Base-by-base conservation (phyloP, 441 rosid genomes). In the Bocquillonia castaneifolia region DNA sequence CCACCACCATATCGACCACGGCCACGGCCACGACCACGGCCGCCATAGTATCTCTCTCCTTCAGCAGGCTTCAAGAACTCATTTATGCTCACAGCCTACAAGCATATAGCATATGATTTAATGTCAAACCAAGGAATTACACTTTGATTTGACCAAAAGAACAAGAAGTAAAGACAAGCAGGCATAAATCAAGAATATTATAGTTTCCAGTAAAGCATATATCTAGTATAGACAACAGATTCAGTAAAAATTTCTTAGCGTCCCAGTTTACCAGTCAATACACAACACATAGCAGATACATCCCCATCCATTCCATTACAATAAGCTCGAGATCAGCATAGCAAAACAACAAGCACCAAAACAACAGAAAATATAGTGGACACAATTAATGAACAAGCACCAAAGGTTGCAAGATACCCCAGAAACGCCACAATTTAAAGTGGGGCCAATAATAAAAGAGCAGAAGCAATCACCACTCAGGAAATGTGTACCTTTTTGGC, bases 61-160 rank as follows among this genome's bases (percentile, higher is more conserved):
- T 87, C 91, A 59, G 87, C 88, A 59, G 97, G 97, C 86, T 87
- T 94, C 82, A 92, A 78, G 75, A 92, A 95, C 80, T 90, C 97
- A 31, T 82, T 90, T 47, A 95, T 89, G 88, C 84, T 90, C 39
- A 92, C 79, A 71, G 95, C 69, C 99, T 95, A 74, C 75, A 77
- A 52, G 51, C 59, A 78, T 39, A 65, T 29, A 58, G 47, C 13
- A 55, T 22, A 6, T 1, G 29, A 3, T 9, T 59, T 22, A 42
- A 6, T 10, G 1, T 17, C 39, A 14, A 23, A 54, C n/a, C 44
- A 8, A 18, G 17, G 31, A 51, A 10, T n/a, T n/a, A n/a, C n/a
- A n/a, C n/a, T n/a, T n/a, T n/a, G n/a, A n/a, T n/a, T n/a, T n/a
- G 6, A 47, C 2, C 6, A 36, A 3, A 18, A 0, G 0, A 15